phyloP scores from a whole-genome alignment of 495 filamentous ascomycete genomes.

The Venustampulla echinocandica region DNA sequence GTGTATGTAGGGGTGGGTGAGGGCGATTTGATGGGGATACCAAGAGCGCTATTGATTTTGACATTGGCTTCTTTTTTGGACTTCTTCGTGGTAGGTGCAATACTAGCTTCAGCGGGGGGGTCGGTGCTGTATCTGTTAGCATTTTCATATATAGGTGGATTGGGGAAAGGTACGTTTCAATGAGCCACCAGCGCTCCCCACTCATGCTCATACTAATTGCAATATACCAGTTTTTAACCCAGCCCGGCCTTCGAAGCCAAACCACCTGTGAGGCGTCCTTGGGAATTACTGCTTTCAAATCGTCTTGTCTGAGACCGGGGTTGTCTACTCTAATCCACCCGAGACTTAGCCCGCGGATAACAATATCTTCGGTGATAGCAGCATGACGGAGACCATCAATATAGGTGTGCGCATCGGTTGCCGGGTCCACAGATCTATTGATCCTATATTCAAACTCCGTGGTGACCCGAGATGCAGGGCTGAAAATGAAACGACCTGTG shows the following conservation, averaged over 20 bases:
- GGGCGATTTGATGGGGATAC: slow-evolving; percentile 13
- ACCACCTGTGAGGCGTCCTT: slow-evolving; percentile 47
- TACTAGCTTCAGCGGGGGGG: slow-evolving; percentile 1
- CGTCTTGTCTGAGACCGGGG: slow-evolving; percentile 45
- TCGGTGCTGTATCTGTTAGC: slow-evolving; percentile 11
- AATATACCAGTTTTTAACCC: slow-evolving; percentile 59
- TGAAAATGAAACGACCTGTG: slow-evolving; percentile 47
- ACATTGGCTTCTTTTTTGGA: not conserved
- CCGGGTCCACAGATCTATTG: slow-evolving; percentile 41
- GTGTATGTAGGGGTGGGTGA: slow-evolving; percentile 16
- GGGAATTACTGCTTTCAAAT: slow-evolving; percentile 52
- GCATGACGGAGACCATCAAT: slow-evolving; percentile 50
- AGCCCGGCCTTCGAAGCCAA: slow-evolving; percentile 56
- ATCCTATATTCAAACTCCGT: slow-evolving; percentile 39
- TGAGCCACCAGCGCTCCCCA: slow-evolving; percentile 70
- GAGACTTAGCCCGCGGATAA: slow-evolving; percentile 45
- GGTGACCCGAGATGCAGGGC: slow-evolving; percentile 34
- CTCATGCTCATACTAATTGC: slow-evolving; percentile 59
- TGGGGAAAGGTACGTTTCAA: slow-evolving; percentile 30
- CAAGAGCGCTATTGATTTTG: slow-evolving; percentile 9
- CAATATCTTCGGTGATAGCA: slow-evolving; percentile 54
- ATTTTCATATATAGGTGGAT: not conserved
- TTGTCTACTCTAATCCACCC: slow-evolving; percentile 51
- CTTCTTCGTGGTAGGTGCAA: not conserved
- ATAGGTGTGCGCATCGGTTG: slow-evolving; percentile 42